Evolutionary conservation across 768 basidiomycete species (phyloP).

Genomic region (Tricholoma hemisulphureum): DNA sequence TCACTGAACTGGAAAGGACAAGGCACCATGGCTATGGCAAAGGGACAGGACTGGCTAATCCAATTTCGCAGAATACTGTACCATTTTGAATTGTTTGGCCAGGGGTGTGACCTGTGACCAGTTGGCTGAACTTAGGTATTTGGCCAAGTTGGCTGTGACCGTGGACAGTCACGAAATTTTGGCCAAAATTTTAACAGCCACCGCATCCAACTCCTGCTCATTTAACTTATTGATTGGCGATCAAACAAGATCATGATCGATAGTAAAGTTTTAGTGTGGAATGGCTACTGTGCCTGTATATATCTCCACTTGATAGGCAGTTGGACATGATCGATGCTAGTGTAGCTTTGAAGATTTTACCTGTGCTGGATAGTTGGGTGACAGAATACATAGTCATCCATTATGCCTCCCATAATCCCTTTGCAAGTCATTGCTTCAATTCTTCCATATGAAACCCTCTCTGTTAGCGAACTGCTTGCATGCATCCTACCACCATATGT

Average conservation of each 20-base stretch:
- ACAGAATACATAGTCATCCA: background rate
- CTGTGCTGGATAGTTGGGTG: background rate
- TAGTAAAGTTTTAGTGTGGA: too few relatives aligned
- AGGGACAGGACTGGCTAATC: background rate
- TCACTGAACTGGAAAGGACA: conserved; percentile 15
- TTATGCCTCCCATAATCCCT: background rate
- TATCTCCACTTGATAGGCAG: background rate
- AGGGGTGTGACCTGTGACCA: too few relatives aligned
- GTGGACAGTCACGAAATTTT: background rate
- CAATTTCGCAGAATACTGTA: conserved; percentile 7
- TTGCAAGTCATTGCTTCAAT: background rate
- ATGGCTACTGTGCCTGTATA: too few relatives aligned
- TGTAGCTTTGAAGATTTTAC: background rate
- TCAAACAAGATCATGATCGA: too few relatives aligned
- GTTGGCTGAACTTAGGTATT: too few relatives aligned
- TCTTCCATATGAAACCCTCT: background rate
- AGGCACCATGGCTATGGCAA: conserved; percentile 7
- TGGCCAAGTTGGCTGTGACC: too few relatives aligned
- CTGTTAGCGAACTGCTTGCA: background rate
- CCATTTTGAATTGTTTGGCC: too few relatives aligned
- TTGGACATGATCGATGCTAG: background rate
- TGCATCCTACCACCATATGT: background rate
- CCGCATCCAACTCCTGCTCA: background rate
- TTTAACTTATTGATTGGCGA: background rate
- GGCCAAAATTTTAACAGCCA: background rate